Conservation (phyloP, 805 yeast genomes). For the Myxozyma melibiosi region DNA sequence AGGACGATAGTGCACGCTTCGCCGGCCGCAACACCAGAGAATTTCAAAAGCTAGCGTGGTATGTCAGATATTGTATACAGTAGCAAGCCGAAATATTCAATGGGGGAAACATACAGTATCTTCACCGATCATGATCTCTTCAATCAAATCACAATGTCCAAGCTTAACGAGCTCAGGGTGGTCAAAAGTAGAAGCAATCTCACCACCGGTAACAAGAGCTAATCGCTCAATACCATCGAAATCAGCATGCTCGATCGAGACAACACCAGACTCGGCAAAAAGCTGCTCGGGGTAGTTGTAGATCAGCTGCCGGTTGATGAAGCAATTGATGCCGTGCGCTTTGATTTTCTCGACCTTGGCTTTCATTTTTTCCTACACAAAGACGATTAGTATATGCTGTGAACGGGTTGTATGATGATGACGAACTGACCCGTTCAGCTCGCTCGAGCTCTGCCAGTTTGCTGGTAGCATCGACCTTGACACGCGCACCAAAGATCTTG, state of each 20-base stretch:
- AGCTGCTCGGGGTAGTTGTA: conserved; percentile 98
- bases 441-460: conserved; percentile 91
- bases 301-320: conserved; percentile 93
- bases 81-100: too few species aligned
- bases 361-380: conserved; percentile 73
- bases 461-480: conserved; percentile 92
- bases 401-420: background rate
- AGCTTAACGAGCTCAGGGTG: conserved; percentile 81
- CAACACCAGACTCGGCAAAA: conserved; percentile 82
- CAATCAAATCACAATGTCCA: conserved; percentile 87
- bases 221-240: conserved; percentile 97
- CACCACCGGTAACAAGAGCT: conserved; percentile 97
- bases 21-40: conserved; percentile 94
- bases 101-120: conserved; percentile 50
- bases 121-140: conserved; percentile 92
- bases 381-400: background rate
- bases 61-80: too few species aligned
- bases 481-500: conserved; percentile 95
- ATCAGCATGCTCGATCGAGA: conserved; percentile 96
- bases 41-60: conserved; percentile 63
- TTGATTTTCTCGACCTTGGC: conserved; percentile 84
- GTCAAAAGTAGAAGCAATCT: conserved; percentile 95
- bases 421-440: conserved; percentile 63
- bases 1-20: conserved; percentile 95
- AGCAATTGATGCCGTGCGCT: conserved; percentile 82